Conservation (phyloP, 257 asterid genomes). For the Penstemon eatonii region DNA sequence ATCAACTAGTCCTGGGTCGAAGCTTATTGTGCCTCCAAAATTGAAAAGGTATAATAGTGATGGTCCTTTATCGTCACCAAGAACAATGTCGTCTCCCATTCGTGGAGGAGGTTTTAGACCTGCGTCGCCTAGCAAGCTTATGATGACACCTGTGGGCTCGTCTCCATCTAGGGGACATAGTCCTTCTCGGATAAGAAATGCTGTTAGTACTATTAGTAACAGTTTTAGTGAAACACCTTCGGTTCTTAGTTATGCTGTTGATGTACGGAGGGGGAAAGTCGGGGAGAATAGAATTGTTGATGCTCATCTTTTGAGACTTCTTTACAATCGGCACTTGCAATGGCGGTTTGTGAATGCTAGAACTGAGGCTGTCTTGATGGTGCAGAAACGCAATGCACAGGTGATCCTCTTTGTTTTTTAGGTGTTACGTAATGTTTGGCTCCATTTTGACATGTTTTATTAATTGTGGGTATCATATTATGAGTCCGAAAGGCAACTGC, state of each 20-base stretch:
- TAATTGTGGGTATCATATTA: neutral
- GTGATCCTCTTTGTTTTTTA: constrained; percentile 28
- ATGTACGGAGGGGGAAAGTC: constrained; percentile 65
- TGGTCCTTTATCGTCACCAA: constrained; percentile 48
- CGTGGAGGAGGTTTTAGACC: constrained; percentile 53
- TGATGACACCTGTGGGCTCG: constrained; percentile 35
- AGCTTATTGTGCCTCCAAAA: constrained; percentile 56
- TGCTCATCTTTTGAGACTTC: constrained; percentile 62
- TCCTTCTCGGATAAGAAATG: constrained; percentile 62
- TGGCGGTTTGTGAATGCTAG: constrained; percentile 70
- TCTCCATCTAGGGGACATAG: constrained; percentile 58
- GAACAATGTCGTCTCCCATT: constrained; percentile 64
- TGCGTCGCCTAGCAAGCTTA: constrained; percentile 55
- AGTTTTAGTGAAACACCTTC: constrained; percentile 58
- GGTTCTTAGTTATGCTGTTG: constrained; percentile 73
- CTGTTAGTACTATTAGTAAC: constrained; percentile 58
- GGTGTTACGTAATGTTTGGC: neutral
- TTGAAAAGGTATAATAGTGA: constrained; percentile 60
- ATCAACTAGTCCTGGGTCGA: constrained; percentile 64
- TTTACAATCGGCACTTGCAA: constrained; percentile 63
- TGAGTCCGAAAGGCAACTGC: neutral
- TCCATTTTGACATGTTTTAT: neutral
- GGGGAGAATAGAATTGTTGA: constrained; percentile 62
- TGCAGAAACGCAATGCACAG: constrained; percentile 59
- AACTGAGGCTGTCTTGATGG: constrained; percentile 46